Evolutionary conservation across 805 yeast species (phyloP).

Genomic region (Saccharomycopsis guyanensis): DNA sequence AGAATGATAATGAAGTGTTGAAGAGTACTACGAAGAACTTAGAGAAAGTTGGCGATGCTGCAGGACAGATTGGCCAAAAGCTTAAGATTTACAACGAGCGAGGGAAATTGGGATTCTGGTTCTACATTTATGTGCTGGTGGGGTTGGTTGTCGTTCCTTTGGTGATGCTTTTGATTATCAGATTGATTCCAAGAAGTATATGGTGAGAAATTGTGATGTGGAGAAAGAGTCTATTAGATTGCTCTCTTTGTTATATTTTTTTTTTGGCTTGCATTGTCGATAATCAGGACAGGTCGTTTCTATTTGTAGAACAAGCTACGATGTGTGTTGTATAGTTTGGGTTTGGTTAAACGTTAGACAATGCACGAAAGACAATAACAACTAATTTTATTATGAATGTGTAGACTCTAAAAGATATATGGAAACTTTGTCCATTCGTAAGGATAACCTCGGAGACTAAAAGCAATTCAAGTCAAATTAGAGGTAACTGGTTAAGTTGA

Average conservation of each 20-base stretch:
- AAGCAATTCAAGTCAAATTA: no score
- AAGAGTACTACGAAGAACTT: constrained; percentile 5
- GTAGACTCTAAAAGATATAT: no score
- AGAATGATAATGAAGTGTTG: constrained; percentile 11
- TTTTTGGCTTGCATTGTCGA: background rate
- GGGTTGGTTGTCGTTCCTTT: constrained; percentile 15
- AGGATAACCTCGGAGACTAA: no score
- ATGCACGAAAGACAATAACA: no score
- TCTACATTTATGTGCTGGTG: constrained; percentile 13
- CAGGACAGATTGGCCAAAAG: constrained; percentile 10
- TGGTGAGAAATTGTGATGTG: no score
- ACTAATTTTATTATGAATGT: no score
- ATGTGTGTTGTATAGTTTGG: no score
- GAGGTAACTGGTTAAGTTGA: no score
- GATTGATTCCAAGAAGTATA: constrained; percentile 13
- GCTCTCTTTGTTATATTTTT: no score
- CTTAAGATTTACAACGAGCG: constrained; percentile 11
- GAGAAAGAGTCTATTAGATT: no score
- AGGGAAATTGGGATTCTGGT: constrained; percentile 19
- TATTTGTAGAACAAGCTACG: background rate
- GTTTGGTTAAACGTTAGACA: no score
- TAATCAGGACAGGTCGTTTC: background rate
- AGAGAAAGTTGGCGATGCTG: constrained; percentile 15
- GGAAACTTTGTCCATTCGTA: no score
- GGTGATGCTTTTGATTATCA: constrained; percentile 17